Percentiles rank a stretch among this genome's conserved stretches.
phyloP scores from a whole-genome alignment of 169 alveolate species.

The Theileria annulata region DNA sequence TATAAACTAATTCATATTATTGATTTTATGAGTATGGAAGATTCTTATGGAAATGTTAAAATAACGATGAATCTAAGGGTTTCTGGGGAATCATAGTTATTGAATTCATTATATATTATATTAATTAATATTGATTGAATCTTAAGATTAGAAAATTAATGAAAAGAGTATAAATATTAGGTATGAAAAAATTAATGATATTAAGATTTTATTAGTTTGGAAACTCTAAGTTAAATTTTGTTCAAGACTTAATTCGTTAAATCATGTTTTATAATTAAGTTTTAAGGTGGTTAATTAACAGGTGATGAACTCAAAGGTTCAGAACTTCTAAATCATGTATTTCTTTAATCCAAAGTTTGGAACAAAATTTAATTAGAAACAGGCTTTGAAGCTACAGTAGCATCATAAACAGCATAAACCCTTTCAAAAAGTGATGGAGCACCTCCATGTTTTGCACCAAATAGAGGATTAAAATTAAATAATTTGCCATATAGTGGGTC shows the following conservation, averaged over 20 bases:
- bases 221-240: no score
- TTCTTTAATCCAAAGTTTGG: not conserved
- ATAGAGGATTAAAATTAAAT: conserved; percentile 66
- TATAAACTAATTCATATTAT: not conserved
- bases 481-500: conserved; percentile 77
- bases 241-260: no score
- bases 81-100: conserved; percentile 2
- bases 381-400: conserved; percentile 21
- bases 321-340: no score
- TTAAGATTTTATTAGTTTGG: no score
- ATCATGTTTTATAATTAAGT: no score
- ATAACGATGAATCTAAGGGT: not conserved
- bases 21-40: not conserved
- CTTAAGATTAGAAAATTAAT: no score
- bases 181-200: no score
- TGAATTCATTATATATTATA: not conserved
- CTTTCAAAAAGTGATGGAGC: conserved; percentile 84
- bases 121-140: not conserved
- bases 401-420: conserved; percentile 70
- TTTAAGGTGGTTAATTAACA: no score
- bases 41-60: not conserved
- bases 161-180: no score
- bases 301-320: no score
- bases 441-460: conserved; percentile 22
- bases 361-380: not conserved